Evolutionary conservation across 768 basidiomycete species (phyloP).

Genomic region (Tylopilus intermedius): DNA sequence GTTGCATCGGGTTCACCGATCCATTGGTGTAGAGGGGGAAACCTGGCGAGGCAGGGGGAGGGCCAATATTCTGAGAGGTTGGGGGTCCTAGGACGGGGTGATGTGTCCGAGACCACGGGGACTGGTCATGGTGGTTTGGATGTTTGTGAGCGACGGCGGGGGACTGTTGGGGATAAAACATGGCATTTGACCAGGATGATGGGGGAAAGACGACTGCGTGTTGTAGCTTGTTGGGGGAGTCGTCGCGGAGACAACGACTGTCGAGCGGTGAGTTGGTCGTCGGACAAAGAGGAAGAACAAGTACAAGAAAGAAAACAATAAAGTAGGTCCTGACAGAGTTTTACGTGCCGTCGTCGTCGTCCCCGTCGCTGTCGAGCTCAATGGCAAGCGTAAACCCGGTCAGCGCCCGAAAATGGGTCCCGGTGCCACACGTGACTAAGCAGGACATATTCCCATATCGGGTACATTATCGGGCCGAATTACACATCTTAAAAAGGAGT

Average conservation of each 20-base stretch:
- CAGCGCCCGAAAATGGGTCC: slow-evolving; percentile 27
- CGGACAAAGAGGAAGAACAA: slow-evolving; percentile 11
- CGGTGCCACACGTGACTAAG: slow-evolving; percentile 19
- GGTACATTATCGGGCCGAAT: slow-evolving; percentile 13
- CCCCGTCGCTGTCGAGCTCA: slow-evolving; percentile 16
- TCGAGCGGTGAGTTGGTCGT: background rate
- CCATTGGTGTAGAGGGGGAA: slow-evolving; percentile 76
- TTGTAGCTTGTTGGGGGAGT: background rate
- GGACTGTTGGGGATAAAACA: slow-evolving; percentile 85
- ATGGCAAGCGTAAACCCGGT: slow-evolving; percentile 13
- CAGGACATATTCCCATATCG: slow-evolving; percentile 7
- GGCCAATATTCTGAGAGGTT: slow-evolving; percentile 42
- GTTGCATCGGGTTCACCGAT: slow-evolving; percentile 55
- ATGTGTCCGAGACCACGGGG: slow-evolving; percentile 64
- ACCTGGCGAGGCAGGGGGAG: slow-evolving; percentile 67
- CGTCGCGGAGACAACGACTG: slow-evolving; percentile 10
- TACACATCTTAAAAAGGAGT: slow-evolving; percentile 3
- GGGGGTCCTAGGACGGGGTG: slow-evolving; percentile 49
- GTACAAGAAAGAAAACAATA: slow-evolving; percentile 15
- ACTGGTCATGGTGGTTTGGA: slow-evolving; percentile 69
- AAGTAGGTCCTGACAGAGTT: slow-evolving; percentile 14
- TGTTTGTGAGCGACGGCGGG: slow-evolving; percentile 77
- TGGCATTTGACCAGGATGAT: slow-evolving; percentile 39
- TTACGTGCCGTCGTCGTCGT: slow-evolving; percentile 14
- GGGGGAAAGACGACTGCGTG: slow-evolving; percentile 4